Base-by-base conservation (phyloP, 2,329 filamentous ascomycete species). In the Fusarium albosuccineum region DNA sequence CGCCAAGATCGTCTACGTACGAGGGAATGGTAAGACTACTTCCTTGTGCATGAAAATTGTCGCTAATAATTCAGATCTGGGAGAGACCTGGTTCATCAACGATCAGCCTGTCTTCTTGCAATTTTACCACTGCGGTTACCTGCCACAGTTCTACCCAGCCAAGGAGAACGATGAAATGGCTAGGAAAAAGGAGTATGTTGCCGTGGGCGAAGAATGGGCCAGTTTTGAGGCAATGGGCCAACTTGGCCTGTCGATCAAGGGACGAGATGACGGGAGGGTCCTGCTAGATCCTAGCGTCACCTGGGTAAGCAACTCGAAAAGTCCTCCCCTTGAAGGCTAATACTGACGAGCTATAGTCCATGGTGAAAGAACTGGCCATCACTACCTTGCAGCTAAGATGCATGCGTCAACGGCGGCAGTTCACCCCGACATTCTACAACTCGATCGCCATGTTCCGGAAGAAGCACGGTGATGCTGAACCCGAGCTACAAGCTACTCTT, bases 31-130 rank as follows among this genome's bases (percentile, higher is more conserved):
- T 68, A 50, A 5, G 65, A 22, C 9, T 1, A 9, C 5, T 2
- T 2, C 7, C 2, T 7, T 1, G 10, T 3, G 2, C 16, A 6
- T 2, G 0, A 5, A 1, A 0, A 10, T 8, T 5, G 4, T 10
- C 16, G 4, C 65, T 68, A 1, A 68, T 9, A 1, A 3, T 3
- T 6, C 6, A 67, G 65, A 52, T 1, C 16, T 68, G 3, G 65
- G 64, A 4, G 65, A 68, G 7, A 68, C 65, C 0, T 68, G 65
- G 65, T 68, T 68, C 1, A 50, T 68, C 4, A 66, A 68, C 2
- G 60, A 68, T 1, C 45, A 65, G 9, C 60, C 65, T 0, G 44
- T 68, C 0, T 68, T 68, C 5, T 6, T 68, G 0, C 65, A 68
- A 11, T 68, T 68, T 2, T 33, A 68, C 1, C 65, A 68, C 14